Evolutionary conservation across 371 early-diverging fungal genomes (phyloP).

Genomic region (Zopfochytrium polystomum): DNA sequence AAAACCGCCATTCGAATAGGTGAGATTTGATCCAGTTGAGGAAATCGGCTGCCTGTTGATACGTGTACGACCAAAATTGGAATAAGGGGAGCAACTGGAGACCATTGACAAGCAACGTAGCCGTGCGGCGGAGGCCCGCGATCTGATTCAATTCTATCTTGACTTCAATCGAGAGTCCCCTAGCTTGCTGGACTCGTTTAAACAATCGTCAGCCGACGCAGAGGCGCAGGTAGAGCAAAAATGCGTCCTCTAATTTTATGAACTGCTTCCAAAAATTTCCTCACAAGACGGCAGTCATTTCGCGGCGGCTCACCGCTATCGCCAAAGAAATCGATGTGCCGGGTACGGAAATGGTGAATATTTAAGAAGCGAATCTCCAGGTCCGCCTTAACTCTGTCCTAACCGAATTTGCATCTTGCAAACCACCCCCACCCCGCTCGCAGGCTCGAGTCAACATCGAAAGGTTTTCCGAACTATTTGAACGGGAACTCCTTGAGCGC

Average conservation of each 20-base stretch:
- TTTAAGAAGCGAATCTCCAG: neutral
- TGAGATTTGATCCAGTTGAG: constrained; percentile 9
- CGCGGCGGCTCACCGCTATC: constrained; percentile 78
- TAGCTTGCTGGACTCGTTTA: constrained; percentile 65
- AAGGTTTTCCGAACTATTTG: constrained; percentile 86
- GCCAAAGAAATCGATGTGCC: constrained; percentile 86
- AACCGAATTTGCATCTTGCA: neutral
- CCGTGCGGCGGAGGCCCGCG: constrained; percentile 81
- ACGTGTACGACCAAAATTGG: too few relatives aligned
- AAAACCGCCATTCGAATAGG: constrained; percentile 94
- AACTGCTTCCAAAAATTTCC: too few relatives aligned
- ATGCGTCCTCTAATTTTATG: neutral
- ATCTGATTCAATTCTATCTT: constrained; percentile 85
- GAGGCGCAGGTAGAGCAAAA: constrained; percentile 67
- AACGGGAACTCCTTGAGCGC: constrained; percentile 78
- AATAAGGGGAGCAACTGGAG: constrained; percentile 86
- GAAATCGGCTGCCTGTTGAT: neutral
- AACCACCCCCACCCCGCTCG: neutral
- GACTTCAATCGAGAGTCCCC: constrained; percentile 64
- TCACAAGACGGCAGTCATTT: constrained; percentile 76
- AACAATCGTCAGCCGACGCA: constrained; percentile 74
- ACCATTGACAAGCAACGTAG: constrained; percentile 86
- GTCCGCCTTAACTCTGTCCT: too few relatives aligned
- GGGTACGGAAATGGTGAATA: constrained; percentile 64
- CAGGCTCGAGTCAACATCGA: constrained; percentile 79